Percentiles rank a stretch among this genome's conserved stretches.
Conservation (phyloP, 2,329 filamentous ascomycete species). For the Clonostachys chloroleuca region DNA sequence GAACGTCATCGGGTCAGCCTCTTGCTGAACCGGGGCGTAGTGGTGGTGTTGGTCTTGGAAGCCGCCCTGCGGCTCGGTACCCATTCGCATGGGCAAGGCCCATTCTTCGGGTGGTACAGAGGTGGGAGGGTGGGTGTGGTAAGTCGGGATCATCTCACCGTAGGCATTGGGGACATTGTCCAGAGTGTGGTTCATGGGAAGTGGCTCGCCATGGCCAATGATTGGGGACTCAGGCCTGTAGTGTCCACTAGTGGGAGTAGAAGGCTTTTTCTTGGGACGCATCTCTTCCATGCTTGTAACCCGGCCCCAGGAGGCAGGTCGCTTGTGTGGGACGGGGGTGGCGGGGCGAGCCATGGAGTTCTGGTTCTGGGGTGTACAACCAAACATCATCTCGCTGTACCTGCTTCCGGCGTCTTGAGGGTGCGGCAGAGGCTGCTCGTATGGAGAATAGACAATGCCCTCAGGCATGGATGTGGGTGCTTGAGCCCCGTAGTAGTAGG, state of each 20-base stretch:
- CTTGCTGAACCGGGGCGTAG: not conserved
- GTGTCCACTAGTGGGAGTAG: constrained; percentile 18
- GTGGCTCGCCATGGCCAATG: constrained; percentile 13
- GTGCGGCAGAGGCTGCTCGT: constrained; percentile 2
- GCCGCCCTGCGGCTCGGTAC: constrained; percentile 4
- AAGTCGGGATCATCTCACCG: constrained; percentile 5
- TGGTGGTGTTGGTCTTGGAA: constrained; percentile 5
- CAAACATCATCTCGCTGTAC: constrained; percentile 1
- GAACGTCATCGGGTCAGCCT: constrained; percentile 5
- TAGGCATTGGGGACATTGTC: constrained; percentile 8
- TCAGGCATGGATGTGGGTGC: constrained; percentile 1
- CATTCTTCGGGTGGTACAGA: constrained; percentile 4
- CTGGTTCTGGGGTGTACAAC: constrained; percentile 1
- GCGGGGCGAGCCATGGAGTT: constrained; percentile 22
- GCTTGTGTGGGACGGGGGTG: constrained; percentile 29
- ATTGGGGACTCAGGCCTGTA: constrained; percentile 9
- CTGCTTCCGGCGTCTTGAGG: not conserved
- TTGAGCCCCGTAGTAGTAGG: constrained; percentile 8
- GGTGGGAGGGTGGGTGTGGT: constrained; percentile 3
- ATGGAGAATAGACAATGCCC: constrained; percentile 2
- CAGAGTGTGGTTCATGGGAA: constrained; percentile 5
- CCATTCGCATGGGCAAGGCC: constrained; percentile 4
- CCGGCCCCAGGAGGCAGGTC: constrained; percentile 31
- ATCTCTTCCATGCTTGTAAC: constrained; percentile 29
- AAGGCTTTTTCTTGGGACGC: constrained; percentile 26